phyloP scores from a whole-genome alignment of 495 filamentous ascomycete species.

The Penicillium maclennaniae region DNA sequence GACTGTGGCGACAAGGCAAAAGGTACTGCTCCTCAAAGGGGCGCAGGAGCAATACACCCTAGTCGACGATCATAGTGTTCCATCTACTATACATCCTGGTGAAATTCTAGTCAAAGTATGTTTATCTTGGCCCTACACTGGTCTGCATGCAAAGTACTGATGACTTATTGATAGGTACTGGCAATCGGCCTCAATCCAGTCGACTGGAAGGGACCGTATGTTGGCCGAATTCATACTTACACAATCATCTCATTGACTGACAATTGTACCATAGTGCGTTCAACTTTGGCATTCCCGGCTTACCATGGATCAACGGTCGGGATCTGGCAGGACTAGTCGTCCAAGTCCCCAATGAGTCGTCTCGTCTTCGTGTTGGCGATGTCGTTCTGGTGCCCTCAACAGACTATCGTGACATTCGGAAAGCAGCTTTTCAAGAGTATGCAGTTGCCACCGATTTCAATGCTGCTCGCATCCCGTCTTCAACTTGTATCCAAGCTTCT shows the following conservation, averaged over 20 bases:
- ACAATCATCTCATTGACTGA: conserved; percentile 2
- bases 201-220: conserved; percentile 70
- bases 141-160: conserved; percentile 7
- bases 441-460: conserved; percentile 60
- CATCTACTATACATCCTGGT: conserved; percentile 36
- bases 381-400: conserved; percentile 62
- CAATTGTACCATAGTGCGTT: conserved; percentile 42
- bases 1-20: conserved; percentile 21
- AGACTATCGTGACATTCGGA: conserved; percentile 66
- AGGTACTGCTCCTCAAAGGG: conserved; percentile 33
- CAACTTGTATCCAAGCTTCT: conserved; percentile 45
- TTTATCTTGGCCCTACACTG: neutral
- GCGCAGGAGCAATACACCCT: conserved; percentile 38
- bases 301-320: conserved; percentile 65
- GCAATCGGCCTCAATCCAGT: conserved; percentile 67
- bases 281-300: conserved; percentile 59
- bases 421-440: conserved; percentile 68
- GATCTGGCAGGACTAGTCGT: conserved; percentile 59
- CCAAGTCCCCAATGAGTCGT: conserved; percentile 35
- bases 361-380: conserved; percentile 51
- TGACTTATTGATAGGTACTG: conserved; percentile 26
- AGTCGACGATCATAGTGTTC: conserved; percentile 47
- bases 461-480: conserved; percentile 52
- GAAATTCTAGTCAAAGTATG: conserved; percentile 55
- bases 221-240: neutral